A percentile compares a stretch with the other conserved stretches of the same genome.
Conservation (phyloP, 2,329 filamentous ascomycete genomes). For the Pseudogymnoascus sp. region DNA sequence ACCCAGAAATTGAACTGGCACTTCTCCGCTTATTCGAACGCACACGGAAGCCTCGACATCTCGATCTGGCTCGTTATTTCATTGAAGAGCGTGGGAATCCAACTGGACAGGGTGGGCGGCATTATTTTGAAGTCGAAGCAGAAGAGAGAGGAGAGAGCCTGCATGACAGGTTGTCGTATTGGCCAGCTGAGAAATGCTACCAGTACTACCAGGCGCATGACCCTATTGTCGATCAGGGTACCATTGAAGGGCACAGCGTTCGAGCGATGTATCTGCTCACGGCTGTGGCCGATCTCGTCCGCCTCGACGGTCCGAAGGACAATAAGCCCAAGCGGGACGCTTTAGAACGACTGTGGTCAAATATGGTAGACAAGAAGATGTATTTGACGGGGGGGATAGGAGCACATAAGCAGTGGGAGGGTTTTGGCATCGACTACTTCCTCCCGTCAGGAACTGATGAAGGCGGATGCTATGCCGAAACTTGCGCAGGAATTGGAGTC, state of each 20-base stretch:
- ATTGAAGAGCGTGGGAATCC: conserved; percentile 49
- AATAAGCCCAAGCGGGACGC: conserved; percentile 23
- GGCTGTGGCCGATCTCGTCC: conserved; percentile 46
- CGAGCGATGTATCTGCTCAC: conserved; percentile 53
- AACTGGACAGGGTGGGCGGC: conserved; percentile 38
- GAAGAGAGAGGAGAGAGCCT: conserved; percentile 40
- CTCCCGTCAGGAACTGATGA: conserved; percentile 51
- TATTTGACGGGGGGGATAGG: conserved; percentile 56
- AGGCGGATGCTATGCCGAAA: conserved; percentile 55
- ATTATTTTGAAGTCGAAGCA: conserved; percentile 48
- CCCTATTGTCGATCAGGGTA: conserved; percentile 45
- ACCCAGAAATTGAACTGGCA: conserved; percentile 46
- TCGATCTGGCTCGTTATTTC: conserved; percentile 47
- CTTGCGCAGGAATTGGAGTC: conserved; percentile 50
- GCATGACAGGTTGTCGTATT: conserved; percentile 40
- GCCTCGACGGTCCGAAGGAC: conserved; percentile 24
- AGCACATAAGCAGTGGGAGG: conserved; percentile 49
- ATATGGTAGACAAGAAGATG: conserved; percentile 54
- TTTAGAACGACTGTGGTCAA: conserved; percentile 45
- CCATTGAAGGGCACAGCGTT: conserved; percentile 51
- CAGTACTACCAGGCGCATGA: conserved; percentile 51
- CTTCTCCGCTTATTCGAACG: conserved; percentile 37
- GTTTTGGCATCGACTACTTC: conserved; percentile 52
- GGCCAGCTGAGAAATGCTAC: conserved; percentile 31
- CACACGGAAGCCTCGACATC: conserved; percentile 32